Conservation (phyloP, 495 filamentous ascomycete species). For the Tuber melanosporum region DNA sequence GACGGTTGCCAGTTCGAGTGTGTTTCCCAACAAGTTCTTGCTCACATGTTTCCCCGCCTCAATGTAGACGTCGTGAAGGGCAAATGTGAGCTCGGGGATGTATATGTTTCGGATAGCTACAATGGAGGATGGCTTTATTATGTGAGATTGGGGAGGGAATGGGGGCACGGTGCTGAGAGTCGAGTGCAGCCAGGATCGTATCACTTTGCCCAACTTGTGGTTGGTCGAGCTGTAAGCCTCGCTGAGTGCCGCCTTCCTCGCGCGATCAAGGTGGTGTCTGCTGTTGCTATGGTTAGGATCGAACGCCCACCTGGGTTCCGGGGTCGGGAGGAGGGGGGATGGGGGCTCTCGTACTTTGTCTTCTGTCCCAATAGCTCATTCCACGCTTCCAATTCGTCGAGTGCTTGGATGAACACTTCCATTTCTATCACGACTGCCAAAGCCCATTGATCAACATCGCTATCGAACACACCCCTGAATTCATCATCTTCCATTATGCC, state of each 20-base stretch:
- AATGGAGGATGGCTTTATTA: constrained; percentile 17
- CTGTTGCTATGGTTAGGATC: constrained; percentile 9
- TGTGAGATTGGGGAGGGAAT: constrained; percentile 6
- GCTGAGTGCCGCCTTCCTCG: constrained; percentile 19
- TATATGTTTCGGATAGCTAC: constrained; percentile 34
- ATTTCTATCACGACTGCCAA: constrained; percentile 29
- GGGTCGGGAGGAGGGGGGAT: constrained; percentile 1
- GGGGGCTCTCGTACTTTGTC: constrained; percentile 22
- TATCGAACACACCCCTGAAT: constrained; percentile 10
- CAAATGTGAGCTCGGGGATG: constrained; percentile 40
- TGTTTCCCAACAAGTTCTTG: constrained; percentile 28
- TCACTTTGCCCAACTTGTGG: constrained; percentile 5
- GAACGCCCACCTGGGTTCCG: background rate
- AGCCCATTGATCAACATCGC: constrained; percentile 19
- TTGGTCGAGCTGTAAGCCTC: constrained; percentile 18
- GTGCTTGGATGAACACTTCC: constrained; percentile 32
- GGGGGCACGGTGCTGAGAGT: constrained; percentile 9
- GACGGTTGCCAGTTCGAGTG: constrained; percentile 36
- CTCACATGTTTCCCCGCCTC: constrained; percentile 37
- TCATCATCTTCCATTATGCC: background rate
- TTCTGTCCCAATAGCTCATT: constrained; percentile 26
- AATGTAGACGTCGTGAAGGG: constrained; percentile 37
- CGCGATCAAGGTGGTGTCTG: constrained; percentile 28
- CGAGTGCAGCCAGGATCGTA: constrained; percentile 35
- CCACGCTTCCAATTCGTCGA: constrained; percentile 39